These are phyloP conservation scores for Alloascoidea africana DNA, from an alignment of 805 yeast genomes.

Conservation along the genomic window DNA sequence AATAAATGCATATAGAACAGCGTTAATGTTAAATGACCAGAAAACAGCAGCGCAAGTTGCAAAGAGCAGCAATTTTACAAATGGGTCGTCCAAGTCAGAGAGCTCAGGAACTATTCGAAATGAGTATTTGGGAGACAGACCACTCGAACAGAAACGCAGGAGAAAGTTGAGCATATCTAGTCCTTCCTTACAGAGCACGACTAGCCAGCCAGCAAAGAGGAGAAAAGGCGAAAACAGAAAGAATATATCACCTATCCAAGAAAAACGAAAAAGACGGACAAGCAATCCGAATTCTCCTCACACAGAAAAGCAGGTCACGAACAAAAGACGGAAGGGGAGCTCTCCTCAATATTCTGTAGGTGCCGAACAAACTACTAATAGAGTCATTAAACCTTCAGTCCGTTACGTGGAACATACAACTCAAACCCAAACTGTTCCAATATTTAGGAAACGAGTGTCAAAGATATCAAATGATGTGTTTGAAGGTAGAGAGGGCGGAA, in stretches of 20 bases:
- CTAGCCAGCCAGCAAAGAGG: not conserved
- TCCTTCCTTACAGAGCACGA: too few relatives aligned
- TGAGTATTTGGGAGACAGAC: too few relatives aligned
- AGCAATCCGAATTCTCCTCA: not conserved
- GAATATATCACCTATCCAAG: not conserved
- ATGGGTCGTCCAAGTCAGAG: not conserved
- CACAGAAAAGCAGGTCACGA: too few relatives aligned
- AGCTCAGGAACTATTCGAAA: not conserved
- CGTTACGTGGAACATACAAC: not conserved
- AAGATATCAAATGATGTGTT: not conserved
- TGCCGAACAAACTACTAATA: not conserved
- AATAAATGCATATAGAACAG: not conserved
- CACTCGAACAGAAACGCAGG: not conserved
- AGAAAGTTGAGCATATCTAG: too few relatives aligned
- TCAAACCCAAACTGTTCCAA: conserved; percentile 1
- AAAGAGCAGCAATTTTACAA: too few relatives aligned
- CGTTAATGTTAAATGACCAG: not conserved
- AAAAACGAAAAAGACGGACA: not conserved
- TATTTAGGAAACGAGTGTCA: not conserved
- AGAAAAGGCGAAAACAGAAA: not conserved
- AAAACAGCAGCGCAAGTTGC: too few relatives aligned
- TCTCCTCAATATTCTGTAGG: too few relatives aligned
- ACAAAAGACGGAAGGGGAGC: not conserved
- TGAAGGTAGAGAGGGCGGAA: not conserved
- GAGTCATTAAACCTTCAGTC: not conserved